Evolutionary conservation across 2,329 filamentous ascomycete genomes (phyloP), one percentile per base, ranked within the genome.

Genomic region (Microsporum ferrugineum): DNA sequence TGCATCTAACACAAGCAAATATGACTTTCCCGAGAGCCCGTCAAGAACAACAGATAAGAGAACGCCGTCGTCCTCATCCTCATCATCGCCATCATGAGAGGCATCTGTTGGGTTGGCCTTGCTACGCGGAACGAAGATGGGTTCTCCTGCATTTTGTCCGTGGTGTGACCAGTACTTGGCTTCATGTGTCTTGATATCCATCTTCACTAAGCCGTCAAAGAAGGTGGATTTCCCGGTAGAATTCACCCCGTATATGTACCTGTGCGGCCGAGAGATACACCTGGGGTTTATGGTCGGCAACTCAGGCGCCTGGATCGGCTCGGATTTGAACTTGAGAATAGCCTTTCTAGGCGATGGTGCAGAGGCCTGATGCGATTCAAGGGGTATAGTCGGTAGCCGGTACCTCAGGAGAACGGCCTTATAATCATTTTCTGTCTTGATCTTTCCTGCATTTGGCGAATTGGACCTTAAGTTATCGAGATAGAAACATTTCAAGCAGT

Each of bases 401-500:
- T 74, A 77, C n/a, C 75, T 70, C 5, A 72, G 66, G 12, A 63
- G 29, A 7, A 38, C 41, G 5, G 45, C 34, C 3, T 31, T 75
- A 66, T 2, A 61, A 56, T 7, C 66, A 65, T 58, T 59, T 68
- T 62, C 17, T 3, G 23, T 60, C 53, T 23, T 65, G 17, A 59
- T 58, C 47, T 60, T 68, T 1, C 77, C 74, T 0, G 78, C 79
- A 5, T 74, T 75, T 34, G 83, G 69, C 1, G 77, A 78, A 58
- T 83, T 78, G 12, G 78, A 81, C n/a, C 85, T 73, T 2, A 91
- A 70, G 43, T 88, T 82, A 57, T 88, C 81, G 71, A 90, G 86
- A 74, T 89, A 90, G 63, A 90, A 82, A 5, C 76, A 76, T 33
- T 83, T 78, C 41, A 94, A 75, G 14, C 91, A 77, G 61, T 89